phyloP scores from a whole-genome alignment of 2,329 filamentous ascomycete genomes.

The Exserohilum rostratum region DNA sequence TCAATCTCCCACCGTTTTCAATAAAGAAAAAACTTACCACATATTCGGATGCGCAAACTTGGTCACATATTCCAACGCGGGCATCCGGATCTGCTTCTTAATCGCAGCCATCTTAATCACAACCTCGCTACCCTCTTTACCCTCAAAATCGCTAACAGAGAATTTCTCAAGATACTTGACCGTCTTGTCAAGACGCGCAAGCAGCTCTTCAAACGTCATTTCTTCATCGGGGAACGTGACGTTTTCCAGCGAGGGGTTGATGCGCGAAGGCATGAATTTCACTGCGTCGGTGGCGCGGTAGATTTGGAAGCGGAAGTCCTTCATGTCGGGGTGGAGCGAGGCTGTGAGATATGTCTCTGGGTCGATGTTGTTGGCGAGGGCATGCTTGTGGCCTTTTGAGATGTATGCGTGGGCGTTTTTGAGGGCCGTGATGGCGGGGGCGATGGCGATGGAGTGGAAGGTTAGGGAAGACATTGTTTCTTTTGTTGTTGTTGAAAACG shows the following conservation, averaged over 20 bases:
- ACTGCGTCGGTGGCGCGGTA: slow-evolving; percentile 52
- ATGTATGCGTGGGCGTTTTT: slow-evolving; percentile 53
- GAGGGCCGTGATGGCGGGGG: slow-evolving; percentile 52
- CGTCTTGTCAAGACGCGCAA: slow-evolving; percentile 55
- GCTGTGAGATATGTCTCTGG: slow-evolving; percentile 48
- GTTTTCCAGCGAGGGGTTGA: slow-evolving; percentile 44
- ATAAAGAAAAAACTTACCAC: slow-evolving; percentile 46
- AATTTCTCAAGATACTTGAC: slow-evolving; percentile 55
- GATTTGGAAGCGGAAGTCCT: slow-evolving; percentile 57
- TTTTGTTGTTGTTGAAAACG: too few relatives aligned
- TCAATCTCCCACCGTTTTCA: too few relatives aligned
- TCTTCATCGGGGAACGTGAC: slow-evolving; percentile 51
- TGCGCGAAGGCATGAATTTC: slow-evolving; percentile 49
- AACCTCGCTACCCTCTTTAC: slow-evolving; percentile 51
- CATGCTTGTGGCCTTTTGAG: slow-evolving; percentile 52
- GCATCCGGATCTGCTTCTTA: slow-evolving; percentile 48
- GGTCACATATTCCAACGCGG: slow-evolving; percentile 55
- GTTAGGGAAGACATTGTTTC: slow-evolving; percentile 28
- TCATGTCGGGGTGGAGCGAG: slow-evolving; percentile 59
- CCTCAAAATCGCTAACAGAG: slow-evolving; percentile 52
- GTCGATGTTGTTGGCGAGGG: slow-evolving; percentile 46
- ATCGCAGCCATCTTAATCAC: slow-evolving; percentile 34
- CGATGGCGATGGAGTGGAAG: slow-evolving; percentile 49
- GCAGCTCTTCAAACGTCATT: slow-evolving; percentile 57
- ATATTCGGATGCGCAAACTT: slow-evolving; percentile 64